Base-by-base conservation (phyloP, 1,284 basidiomycete genomes). In the Melampsora abietis-canadensis region DNA sequence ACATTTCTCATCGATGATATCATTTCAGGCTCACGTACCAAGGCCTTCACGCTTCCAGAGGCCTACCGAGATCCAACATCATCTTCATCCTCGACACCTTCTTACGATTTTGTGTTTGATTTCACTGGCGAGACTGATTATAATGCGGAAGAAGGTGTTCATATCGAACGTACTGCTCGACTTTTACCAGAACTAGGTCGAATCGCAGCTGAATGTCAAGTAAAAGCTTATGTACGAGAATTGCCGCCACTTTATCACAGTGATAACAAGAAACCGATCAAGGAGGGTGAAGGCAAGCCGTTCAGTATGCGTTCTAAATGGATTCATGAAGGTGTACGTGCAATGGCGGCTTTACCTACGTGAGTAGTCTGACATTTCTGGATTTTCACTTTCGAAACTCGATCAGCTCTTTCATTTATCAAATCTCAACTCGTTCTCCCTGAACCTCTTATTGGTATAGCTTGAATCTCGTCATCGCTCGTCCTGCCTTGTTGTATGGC, bases 101-200 rank as follows among this genome's bases (percentile, higher is more conserved):
- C 73, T 54, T 75, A 75, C n/a, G 73, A 75, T 61, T 75, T 68
- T 47, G 73, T 75, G 19, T 75, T 75, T 57, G 73, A 75, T 48
- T 75, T 75, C 34, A 75, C 66, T 7, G 73, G 73, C 0, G 73
- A 75, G 34, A 75, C 73, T 17, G 73, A 75, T 66, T 68, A 75
- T n/a, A 75, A 75, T 64, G 66, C 60, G 7, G 66, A 75, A 37
- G 73, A 75, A 34, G 73, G 73, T 17, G 73, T 75, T 2, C 66
- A 75, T 51, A 64, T 75, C 19, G 73, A 75, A 66, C 65, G 73
- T 17, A 75, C 73, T 54, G 73, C 64, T 34, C 40, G 66, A 67
- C 27, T 75, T 2, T 37, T 75, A 37, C 73, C 73, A 30, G 73
- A 67, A 48, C 48, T 75, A 6, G 73, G 66, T 47, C 57, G 61